phyloP scores from a whole-genome alignment of 257 asterid genomes.

The Petunia secreta region DNA sequence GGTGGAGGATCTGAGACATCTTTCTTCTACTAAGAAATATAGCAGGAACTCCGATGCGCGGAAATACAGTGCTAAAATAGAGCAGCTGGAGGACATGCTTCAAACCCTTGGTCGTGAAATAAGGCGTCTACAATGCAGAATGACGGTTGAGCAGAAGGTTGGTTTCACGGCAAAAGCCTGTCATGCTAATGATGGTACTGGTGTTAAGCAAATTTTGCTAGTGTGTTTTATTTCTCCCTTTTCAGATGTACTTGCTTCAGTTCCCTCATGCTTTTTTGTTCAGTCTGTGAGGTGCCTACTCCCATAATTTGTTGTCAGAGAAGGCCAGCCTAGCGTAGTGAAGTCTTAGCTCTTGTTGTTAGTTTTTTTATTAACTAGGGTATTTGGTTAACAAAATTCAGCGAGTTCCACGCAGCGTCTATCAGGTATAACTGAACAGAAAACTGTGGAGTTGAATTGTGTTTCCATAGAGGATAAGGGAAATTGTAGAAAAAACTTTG shows the following conservation, averaged over 20 bases:
- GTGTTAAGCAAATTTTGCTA: constrained; percentile 11
- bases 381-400: background rate
- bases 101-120: constrained; percentile 54
- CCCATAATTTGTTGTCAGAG: constrained; percentile 2
- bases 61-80: constrained; percentile 48
- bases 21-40: constrained; percentile 34
- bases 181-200: constrained; percentile 7
- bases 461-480: constrained; percentile 1
- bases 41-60: constrained; percentile 33
- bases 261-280: constrained; percentile 5
- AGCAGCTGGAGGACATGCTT: constrained; percentile 58
- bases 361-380: background rate
- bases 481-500: background rate
- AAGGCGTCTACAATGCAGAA: constrained; percentile 50
- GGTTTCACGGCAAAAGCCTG: background rate
- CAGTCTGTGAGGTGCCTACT: constrained; percentile 14
- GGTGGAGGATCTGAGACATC: constrained; percentile 57
- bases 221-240: constrained; percentile 10
- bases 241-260: background rate
- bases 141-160: constrained; percentile 69
- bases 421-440: constrained; percentile 6
- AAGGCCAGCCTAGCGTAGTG: constrained; percentile 19
- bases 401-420: background rate
- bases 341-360: background rate
- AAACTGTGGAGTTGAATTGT: background rate